These are phyloP conservation scores for Malus hybrid DNA, from an alignment of 331 rosid species.

Conservation along the genomic window DNA sequence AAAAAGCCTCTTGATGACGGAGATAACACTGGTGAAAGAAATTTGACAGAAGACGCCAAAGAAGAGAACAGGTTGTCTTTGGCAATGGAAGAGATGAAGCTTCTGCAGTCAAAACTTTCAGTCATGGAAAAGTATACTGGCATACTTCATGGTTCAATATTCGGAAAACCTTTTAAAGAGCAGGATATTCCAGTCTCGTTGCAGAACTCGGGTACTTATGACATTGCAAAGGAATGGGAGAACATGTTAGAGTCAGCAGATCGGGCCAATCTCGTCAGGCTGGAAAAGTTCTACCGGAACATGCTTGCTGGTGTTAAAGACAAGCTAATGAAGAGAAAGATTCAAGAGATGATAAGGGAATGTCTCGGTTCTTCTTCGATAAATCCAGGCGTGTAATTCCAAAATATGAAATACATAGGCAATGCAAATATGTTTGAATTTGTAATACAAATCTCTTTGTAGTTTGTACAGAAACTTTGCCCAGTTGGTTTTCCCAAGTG, in stretches of 20 bases:
- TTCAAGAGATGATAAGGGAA: conserved; percentile 49
- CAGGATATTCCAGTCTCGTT: conserved; percentile 61
- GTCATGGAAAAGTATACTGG: conserved; percentile 62
- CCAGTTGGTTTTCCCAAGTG: background rate
- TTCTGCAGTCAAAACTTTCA: conserved; percentile 54
- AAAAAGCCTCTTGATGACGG: conserved; percentile 22
- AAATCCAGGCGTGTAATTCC: background rate
- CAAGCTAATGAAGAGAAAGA: conserved; percentile 62
- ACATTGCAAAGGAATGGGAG: conserved; percentile 85
- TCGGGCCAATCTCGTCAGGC: conserved; percentile 40
- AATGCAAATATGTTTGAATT: background rate
- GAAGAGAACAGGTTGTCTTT: conserved; percentile 36
- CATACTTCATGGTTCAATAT: conserved; percentile 70
- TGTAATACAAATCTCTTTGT: background rate
- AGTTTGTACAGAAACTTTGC: background rate
- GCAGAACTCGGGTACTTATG: conserved; percentile 36
- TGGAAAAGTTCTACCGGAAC: conserved; percentile 58
- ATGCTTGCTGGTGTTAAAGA: conserved; percentile 71
- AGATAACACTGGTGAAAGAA: conserved; percentile 27
- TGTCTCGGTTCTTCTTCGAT: conserved; percentile 34
- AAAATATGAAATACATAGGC: background rate
- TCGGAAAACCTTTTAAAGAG: conserved; percentile 73
- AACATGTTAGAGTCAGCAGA: conserved; percentile 71
- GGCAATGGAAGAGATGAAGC: conserved; percentile 53
- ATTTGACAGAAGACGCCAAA: conserved; percentile 32